Evolutionary conservation across 176 grass and related monocot species (phyloP), one percentile per base, ranked within the genome.

Genomic region (Saccharum spontaneum): DNA sequence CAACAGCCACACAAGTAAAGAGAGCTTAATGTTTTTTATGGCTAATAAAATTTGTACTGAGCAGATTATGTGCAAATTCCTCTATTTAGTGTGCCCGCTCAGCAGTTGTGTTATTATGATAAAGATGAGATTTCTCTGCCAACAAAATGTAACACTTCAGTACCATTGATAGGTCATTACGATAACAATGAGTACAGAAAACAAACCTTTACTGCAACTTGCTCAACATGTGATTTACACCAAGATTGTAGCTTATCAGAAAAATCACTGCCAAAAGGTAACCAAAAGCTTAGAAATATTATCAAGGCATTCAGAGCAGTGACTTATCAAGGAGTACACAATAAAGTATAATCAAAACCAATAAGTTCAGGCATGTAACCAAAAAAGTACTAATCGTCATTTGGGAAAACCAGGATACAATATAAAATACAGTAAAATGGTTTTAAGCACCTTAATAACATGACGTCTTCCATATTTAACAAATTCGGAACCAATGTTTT

Each of bases 391-490:
- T 18, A 49, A 16, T 24, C 36, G 11, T 74, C 28, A 2, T 73
- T 66, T 59, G n/a, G 12, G 11, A 34, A 50, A 45, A 67, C 43
- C 20, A 54, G 70, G 64, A 48, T 67, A 67, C 22, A 77, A 36
- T 7, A 75, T 24, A 43, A 86, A 12, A 64, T 44, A 6, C 45
- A 76, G 31, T 31, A 20, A 79, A 92, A 86, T 67, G 24, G 4
- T 45, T 74, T 85, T 64, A 79, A 78, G 84, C 71, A 98, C 96
- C 96, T 98, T 73, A 98, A 80, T 41, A 98, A 89, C 77, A 92
- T 84, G 45, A 95, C 89, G 65, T 98, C 93, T 48, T 98, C 96
- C 78, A 92, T 89, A 63, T 89, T 98, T 85, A 98, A 91, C 44
- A 90, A 86, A 73, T 84, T 89, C 39, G 93, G 96, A 75, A 91